Conservation (phyloP, 2,329 filamentous ascomycete genomes). For the Epicoccum nigrum region DNA sequence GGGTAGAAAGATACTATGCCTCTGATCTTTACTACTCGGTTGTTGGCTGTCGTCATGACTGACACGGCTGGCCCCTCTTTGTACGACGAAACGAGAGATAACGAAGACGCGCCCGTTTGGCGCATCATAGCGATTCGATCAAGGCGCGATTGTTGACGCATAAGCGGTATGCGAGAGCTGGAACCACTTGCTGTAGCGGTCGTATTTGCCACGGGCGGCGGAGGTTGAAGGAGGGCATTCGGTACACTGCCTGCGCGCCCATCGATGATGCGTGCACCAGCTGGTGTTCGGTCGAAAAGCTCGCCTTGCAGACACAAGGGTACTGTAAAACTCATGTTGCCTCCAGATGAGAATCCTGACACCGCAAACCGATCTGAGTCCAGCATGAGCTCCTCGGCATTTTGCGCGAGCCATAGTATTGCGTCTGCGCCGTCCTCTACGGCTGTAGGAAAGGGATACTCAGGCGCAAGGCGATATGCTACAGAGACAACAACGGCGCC, state of each 20-base stretch:
- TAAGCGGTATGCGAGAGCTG: conserved; percentile 42
- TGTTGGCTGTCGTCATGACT: conserved; percentile 41
- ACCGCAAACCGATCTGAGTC: conserved; percentile 64
- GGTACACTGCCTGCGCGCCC: conserved; percentile 37
- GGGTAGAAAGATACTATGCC: conserved; percentile 68
- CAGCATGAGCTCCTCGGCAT: conserved; percentile 62
- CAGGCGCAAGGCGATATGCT: conserved; percentile 66
- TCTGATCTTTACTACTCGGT: conserved; percentile 55
- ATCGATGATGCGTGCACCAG: conserved; percentile 37
- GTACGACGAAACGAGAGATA: conserved; percentile 46
- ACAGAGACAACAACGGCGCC: conserved; percentile 66
- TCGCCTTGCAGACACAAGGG: conserved; percentile 63
- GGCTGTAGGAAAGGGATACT: conserved; percentile 66
- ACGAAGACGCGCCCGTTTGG: conserved; percentile 41
- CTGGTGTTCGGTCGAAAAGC: conserved; percentile 41
- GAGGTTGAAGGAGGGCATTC: conserved; percentile 26
- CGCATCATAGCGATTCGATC: conserved; percentile 45
- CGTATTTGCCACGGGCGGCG: conserved; percentile 16
- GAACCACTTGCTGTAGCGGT: conserved; percentile 40
- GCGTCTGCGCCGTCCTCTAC: conserved; percentile 69
- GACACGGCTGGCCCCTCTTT: conserved; percentile 44
- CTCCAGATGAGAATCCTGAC: conserved; percentile 68
- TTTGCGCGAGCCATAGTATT: conserved; percentile 62
- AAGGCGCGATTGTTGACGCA: conserved; percentile 39
- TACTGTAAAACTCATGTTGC: conserved; percentile 67